A percentile compares a stretch with the other conserved stretches of the same genome.
Conservation (phyloP, 139 green algal genomes). For the Ostreobium quekettii region DNA sequence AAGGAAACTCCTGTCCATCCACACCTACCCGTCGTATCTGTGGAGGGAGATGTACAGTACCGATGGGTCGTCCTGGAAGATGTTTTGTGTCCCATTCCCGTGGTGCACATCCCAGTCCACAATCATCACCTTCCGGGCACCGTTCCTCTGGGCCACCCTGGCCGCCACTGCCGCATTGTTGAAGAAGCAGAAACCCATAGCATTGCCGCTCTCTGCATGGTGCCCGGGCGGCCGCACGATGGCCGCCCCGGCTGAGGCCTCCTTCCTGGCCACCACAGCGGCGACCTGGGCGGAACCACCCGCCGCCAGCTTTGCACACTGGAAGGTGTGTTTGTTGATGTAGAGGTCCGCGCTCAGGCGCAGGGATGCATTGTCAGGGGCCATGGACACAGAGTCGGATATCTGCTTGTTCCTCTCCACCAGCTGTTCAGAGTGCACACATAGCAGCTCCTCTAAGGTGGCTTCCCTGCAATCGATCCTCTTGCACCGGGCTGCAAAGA, state of each 20-base stretch:
- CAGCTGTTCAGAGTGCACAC: conserved; percentile 49
- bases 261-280: conserved; percentile 30
- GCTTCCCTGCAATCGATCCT: conserved; percentile 35
- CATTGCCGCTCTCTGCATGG: conserved; percentile 37
- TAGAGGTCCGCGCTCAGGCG: conserved; percentile 47
- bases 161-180: conserved; percentile 53
- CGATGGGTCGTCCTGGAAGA: conserved; percentile 52
- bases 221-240: conserved; percentile 68
- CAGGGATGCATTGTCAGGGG: neutral
- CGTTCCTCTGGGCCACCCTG: conserved; percentile 30
- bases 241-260: conserved; percentile 39
- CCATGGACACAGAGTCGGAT: neutral
- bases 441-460: conserved; percentile 39
- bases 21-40: conserved; percentile 42
- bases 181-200: conserved; percentile 69
- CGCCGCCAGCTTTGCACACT: conserved; percentile 54
- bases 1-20: too few species aligned
- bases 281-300: conserved; percentile 52
- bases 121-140: conserved; percentile 51
- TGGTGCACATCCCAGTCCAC: conserved; percentile 80
- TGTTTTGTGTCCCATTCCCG: conserved; percentile 69
- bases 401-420: conserved; percentile 19
- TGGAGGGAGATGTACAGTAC: conserved; percentile 75
- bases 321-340: conserved; percentile 48
- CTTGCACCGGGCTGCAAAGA: conserved; percentile 32